These are phyloP conservation scores for Aspergillus heteromorphus DNA, from an alignment of 495 filamentous ascomycete genomes.

Conservation along the genomic window DNA sequence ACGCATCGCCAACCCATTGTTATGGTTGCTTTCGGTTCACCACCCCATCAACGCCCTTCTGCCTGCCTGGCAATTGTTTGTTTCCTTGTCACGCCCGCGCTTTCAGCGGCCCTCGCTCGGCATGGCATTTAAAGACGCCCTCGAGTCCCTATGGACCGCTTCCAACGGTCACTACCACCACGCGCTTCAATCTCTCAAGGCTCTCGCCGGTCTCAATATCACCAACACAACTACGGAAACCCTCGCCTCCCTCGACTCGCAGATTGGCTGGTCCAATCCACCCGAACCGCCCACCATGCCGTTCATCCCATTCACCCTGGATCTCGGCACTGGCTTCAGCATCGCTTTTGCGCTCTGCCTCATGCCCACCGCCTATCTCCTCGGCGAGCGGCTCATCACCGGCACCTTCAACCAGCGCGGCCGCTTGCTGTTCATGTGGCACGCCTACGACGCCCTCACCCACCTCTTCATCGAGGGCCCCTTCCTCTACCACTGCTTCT, in stretches of 20 bases:
- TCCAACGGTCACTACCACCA: background rate
- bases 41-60: background rate
- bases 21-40: background rate
- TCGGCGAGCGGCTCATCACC: slow-evolving; percentile 28
- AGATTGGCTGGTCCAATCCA: background rate
- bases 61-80: background rate
- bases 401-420: slow-evolving; percentile 40
- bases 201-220: background rate
- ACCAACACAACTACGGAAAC: background rate
- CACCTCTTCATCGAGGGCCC: slow-evolving; percentile 85
- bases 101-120: background rate
- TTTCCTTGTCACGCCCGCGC: background rate
- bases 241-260: background rate
- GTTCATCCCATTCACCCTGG: slow-evolving; percentile 41
- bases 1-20: background rate
- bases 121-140: background rate
- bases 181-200: background rate
- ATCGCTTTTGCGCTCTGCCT: slow-evolving; percentile 47
- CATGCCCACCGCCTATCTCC: slow-evolving; percentile 47
- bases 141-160: background rate
- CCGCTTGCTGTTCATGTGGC: slow-evolving; percentile 88
- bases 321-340: slow-evolving; percentile 46
- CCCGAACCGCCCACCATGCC: slow-evolving; percentile 18
- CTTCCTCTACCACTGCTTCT: slow-evolving; percentile 91
- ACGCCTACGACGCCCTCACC: slow-evolving; percentile 84